Evolutionary conservation across 2,329 filamentous ascomycete species (phyloP).

Genomic region (Neocatenulostroma microsporum): DNA sequence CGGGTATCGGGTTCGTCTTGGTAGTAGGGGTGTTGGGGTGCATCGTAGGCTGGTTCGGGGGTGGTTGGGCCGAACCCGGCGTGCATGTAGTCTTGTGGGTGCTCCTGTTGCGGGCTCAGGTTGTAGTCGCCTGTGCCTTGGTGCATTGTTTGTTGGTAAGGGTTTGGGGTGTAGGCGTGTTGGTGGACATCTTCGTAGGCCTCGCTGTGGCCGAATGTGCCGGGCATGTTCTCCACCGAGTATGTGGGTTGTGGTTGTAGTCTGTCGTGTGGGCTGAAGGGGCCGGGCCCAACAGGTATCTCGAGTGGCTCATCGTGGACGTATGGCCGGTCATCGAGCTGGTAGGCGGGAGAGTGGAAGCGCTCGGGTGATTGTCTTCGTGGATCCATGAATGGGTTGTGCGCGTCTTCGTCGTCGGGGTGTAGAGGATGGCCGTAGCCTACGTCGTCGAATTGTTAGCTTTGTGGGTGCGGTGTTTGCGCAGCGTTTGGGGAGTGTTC

Average conservation of each 20-base stretch:
- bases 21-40: constrained; percentile 46
- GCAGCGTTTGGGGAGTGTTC: neutral
- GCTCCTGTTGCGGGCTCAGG: constrained; percentile 71
- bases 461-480: neutral
- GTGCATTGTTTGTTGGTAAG: constrained; percentile 35
- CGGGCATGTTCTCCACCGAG: constrained; percentile 60
- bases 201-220: constrained; percentile 56
- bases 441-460: constrained; percentile 5
- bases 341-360: constrained; percentile 69
- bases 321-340: constrained; percentile 72
- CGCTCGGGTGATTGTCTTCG: constrained; percentile 46
- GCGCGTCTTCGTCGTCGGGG: constrained; percentile 19
- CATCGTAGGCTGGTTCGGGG: constrained; percentile 40
- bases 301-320: constrained; percentile 51
- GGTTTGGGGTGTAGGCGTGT: constrained; percentile 38
- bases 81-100: constrained; percentile 65
- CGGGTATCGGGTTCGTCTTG: constrained; percentile 60
- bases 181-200: constrained; percentile 47
- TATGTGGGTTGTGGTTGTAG: constrained; percentile 78
- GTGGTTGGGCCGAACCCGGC: constrained; percentile 35
- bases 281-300: constrained; percentile 56
- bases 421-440: constrained; percentile 14
- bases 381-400: constrained; percentile 43
- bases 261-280: constrained; percentile 59
- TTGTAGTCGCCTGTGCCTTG: constrained; percentile 48